Conservation (phyloP, 257 asterid species). For the Ligustrum vulgare region DNA sequence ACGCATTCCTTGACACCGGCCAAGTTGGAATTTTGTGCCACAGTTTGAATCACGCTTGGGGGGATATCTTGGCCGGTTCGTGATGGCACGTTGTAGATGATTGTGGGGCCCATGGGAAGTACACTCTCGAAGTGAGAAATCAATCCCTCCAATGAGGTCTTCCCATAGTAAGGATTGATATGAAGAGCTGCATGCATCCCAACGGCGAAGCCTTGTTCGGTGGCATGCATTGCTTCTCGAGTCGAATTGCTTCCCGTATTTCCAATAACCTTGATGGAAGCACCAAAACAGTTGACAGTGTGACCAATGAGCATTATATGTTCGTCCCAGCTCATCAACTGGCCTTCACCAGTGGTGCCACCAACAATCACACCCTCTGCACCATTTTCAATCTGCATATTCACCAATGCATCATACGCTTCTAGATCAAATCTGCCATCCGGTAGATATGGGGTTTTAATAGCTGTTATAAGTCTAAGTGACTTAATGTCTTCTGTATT, state of each 20-base stretch:
- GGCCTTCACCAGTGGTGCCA: constrained; percentile 96
- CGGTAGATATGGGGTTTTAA: constrained; percentile 83
- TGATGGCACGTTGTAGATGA: constrained; percentile 82
- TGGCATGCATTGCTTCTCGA: constrained; percentile 83
- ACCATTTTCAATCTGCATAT: constrained; percentile 74
- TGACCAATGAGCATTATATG: constrained; percentile 92
- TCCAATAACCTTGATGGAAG: constrained; percentile 79
- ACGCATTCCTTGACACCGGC: constrained; percentile 90
- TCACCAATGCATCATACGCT: constrained; percentile 70
- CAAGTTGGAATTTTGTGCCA: constrained; percentile 56
- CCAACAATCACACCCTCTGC: constrained; percentile 84
- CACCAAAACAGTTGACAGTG: constrained; percentile 84
- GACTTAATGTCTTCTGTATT: constrained; percentile 70
- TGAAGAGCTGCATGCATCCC: constrained; percentile 97
- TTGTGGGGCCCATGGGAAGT: constrained; percentile 90
- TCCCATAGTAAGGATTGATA: constrained; percentile 89
- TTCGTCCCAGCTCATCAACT: constrained; percentile 91
- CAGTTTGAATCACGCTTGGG: constrained; percentile 43
- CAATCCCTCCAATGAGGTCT: constrained; percentile 78
- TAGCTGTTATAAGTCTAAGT: constrained; percentile 73
- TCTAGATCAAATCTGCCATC: constrained; percentile 89
- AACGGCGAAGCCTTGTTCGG: constrained; percentile 91
- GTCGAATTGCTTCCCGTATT: constrained; percentile 94
- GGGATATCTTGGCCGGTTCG: constrained; percentile 89
- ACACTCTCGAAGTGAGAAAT: constrained; percentile 70